Evolutionary conservation across 306 rosid genomes (phyloP), one percentile per base, ranked within the genome.

Genomic region (barrel medic (Medicago truncatula)): DNA sequence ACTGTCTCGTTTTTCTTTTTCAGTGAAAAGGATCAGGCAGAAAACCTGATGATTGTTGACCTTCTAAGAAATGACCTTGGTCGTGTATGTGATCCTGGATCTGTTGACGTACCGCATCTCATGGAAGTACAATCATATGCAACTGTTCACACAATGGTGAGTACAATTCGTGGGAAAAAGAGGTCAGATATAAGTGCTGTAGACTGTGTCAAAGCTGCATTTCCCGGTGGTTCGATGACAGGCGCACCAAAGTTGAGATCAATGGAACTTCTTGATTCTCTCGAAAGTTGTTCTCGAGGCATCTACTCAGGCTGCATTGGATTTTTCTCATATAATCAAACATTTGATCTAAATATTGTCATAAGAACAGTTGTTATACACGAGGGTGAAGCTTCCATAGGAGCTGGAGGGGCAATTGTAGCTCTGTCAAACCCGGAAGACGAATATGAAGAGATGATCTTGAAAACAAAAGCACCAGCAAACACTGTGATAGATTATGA

Each of bases 171-270:
- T 6, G 99, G 99, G 74, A 83, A 84, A 80, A 95, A 92, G 83
- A 81, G 62, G 80, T 59, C 88, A 15, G 82, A 88, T 77, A 20
- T 83, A 54, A 82, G 88, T 67, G 86, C 91, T 43, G 80, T 95
- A 4, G 93, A 95, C 59, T 95, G 98, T 46, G 90, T 95, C 41
- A 88, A 80, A 79, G 98, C 98, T 25, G 99, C 96, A 77, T 95
- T 95, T 88, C 98, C 99, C 0, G 98, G 99, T 44, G 98, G 99
- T 76, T 95, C 99, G 2, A 95, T 95, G 99, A 95, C 99, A 3
- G 99, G 98, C 53, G 98, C 99, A 40, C 98, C 99, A 0, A 95
- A 95, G 91, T 80, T 95, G 81, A 89, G 99, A 82, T 95, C 99
- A 62, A 90, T 95, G 92, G 99, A 95, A 70, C 81, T 95, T 81